phyloP scores from a whole-genome alignment of 768 basidiomycete species.

The Lentinula sp. region DNA sequence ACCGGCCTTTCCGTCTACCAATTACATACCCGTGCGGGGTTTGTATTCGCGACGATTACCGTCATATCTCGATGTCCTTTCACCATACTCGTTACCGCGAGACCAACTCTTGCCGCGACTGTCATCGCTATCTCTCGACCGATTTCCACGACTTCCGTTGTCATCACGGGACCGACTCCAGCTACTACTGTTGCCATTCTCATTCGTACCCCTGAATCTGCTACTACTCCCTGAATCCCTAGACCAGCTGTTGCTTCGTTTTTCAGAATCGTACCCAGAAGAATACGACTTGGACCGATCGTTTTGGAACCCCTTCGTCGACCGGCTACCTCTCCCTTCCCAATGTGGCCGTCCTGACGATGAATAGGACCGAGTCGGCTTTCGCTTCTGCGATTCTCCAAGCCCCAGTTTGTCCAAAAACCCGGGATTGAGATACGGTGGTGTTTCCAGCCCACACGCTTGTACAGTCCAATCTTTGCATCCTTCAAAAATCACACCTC shows the following conservation, averaged over 20 bases:
- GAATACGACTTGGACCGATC: too few species aligned
- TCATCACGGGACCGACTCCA: not conserved
- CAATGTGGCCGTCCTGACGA: not conserved
- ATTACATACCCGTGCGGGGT: not conserved
- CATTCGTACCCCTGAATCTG: not conserved
- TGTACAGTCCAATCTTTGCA: slow-evolving; percentile 56
- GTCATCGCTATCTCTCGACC: not conserved
- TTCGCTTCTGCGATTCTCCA: not conserved
- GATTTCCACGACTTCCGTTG: not conserved
- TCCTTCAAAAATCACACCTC: slow-evolving; percentile 43
- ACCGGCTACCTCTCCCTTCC: not conserved
- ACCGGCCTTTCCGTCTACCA: too few species aligned
- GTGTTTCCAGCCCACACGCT: slow-evolving; percentile 41
- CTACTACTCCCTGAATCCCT: not conserved
- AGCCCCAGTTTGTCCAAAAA: slow-evolving; percentile 41
- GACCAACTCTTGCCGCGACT: not conserved
- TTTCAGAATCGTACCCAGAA: not conserved
- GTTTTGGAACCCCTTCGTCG: not conserved
- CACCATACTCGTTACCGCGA: not conserved
- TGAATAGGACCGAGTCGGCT: not conserved
- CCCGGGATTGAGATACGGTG: slow-evolving; percentile 44
- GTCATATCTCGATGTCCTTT: not conserved
- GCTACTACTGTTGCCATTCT: not conserved
- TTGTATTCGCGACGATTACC: not conserved
- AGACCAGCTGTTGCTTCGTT: not conserved